Evolutionary conservation across 208 protist genomes (phyloP), one percentile per base, ranked within the genome.

Genomic region (Leishmania martiniquensis): DNA sequence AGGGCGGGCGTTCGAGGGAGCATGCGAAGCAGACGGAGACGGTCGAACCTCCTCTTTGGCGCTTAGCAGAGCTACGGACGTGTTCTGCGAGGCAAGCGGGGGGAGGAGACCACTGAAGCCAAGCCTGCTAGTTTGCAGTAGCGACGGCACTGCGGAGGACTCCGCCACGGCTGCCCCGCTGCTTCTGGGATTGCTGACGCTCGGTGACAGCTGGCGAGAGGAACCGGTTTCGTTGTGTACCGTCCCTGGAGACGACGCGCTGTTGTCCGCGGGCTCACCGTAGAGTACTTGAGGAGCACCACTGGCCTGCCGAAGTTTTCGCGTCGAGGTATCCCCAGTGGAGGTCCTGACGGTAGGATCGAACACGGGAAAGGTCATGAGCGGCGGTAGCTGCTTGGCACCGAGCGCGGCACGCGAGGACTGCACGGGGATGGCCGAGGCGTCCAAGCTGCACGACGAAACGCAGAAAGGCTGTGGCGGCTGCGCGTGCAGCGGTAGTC

Each of bases 291-390:
- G 45, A 32, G 63, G 44, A 42, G 47, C 44, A 12, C 51, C 47
- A 2, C 32, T 45, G 25, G n/a, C 55, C 45, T 70, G 25, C 4
- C 54, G 20, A 25, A 22, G 29, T 6, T 29, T 45, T 13, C n/a
- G 34, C 17, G n/a, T 6, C 20, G 63, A 68, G 39, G 17, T 44
- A 22, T 20, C 22, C 39, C 9, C 9, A 68, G 39, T 32, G 22
- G 63, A 47, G 39, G 63, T n/a, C 37, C 13, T n/a, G 62, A 39
- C 6, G 63, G 63, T 25, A 25, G 63, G 32, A 22, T 12, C 39
- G 51, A 80, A 75, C 15, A 32, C 68, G 22, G 68, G 42, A 32
- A 74, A 80, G 0, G 12, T 37, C 68, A 69, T 75, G 1, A 75
- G 57, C 34, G 42, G 25, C 22, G 34, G 55, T 29, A 62, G 29